Percentiles rank a stretch among this genome's conserved stretches.
These are phyloP conservation scores for Baudoinia panamericana DNA, from an alignment of 495 filamentous ascomycete genomes.

Conservation along the genomic window DNA sequence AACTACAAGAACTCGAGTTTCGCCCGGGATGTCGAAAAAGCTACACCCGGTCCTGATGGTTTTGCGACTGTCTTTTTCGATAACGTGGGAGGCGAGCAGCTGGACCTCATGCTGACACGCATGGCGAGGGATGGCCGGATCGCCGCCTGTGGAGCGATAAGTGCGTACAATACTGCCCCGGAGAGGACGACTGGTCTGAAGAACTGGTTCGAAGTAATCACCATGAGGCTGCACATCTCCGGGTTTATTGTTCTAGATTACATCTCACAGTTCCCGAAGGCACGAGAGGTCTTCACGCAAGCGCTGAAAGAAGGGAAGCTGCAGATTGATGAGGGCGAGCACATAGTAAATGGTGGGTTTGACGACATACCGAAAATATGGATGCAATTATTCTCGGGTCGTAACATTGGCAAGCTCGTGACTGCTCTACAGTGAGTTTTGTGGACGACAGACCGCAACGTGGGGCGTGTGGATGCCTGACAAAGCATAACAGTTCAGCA, in stretches of 20 bases:
- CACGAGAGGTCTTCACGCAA: slow-evolving; percentile 27
- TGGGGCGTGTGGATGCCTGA: too few relatives aligned
- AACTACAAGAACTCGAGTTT: slow-evolving; percentile 54
- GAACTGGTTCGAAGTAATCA: slow-evolving; percentile 42
- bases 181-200: slow-evolving; percentile 27
- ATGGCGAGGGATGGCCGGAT: slow-evolving; percentile 45
- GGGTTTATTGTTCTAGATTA: slow-evolving; percentile 53
- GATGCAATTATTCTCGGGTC: slow-evolving; percentile 27
- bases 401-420: slow-evolving; percentile 30
- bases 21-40: slow-evolving; percentile 40
- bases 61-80: slow-evolving; percentile 58
- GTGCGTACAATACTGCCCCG: slow-evolving; percentile 34
- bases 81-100: slow-evolving; percentile 56
- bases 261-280: slow-evolving; percentile 25
- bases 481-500: too few relatives aligned
- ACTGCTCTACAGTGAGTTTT: slow-evolving; percentile 21
- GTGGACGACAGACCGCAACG: too few relatives aligned
- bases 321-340: slow-evolving; percentile 26
- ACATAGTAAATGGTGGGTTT: slow-evolving; percentile 27
- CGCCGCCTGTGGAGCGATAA: slow-evolving; percentile 47
- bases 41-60: slow-evolving; percentile 37
- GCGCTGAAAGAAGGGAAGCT: slow-evolving; percentile 36
- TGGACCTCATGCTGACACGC: slow-evolving; percentile 45
- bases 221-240: slow-evolving; percentile 39
- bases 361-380: slow-evolving; percentile 32